These are phyloP conservation scores for Pythium rhizo-oryzae DNA, from an alignment of 352 stramenopile species.

Conservation along the genomic window DNA sequence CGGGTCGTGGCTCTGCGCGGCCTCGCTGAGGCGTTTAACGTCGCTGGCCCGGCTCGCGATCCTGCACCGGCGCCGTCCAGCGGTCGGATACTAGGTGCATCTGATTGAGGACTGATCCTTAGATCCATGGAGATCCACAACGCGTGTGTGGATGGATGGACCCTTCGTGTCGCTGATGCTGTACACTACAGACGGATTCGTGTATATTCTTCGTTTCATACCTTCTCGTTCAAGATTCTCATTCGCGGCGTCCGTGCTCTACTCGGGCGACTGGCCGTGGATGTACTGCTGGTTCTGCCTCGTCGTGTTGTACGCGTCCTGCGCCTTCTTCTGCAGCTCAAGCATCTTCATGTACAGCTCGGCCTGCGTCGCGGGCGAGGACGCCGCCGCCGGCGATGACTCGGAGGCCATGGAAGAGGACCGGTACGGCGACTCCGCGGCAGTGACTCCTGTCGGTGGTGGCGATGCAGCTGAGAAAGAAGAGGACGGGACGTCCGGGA, in stretches of 20 bases:
- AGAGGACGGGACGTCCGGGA: neutral
- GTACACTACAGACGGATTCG: too few relatives aligned
- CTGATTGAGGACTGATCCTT: too few relatives aligned
- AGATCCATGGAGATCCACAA: too few relatives aligned
- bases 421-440: neutral
- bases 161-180: too few relatives aligned
- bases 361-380: slow-evolving; percentile 1
- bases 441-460: neutral
- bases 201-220: too few relatives aligned
- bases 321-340: slow-evolving; percentile 51
- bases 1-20: too few relatives aligned
- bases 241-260: neutral
- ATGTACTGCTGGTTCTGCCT: slow-evolving; percentile 55
- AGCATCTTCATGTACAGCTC: slow-evolving; percentile 41
- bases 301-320: slow-evolving; percentile 52
- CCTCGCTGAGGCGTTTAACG: too few relatives aligned
- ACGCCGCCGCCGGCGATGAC: neutral
- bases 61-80: too few relatives aligned
- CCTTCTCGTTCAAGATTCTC: too few relatives aligned
- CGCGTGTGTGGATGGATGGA: too few relatives aligned
- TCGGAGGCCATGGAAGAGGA: neutral
- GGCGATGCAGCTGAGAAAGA: neutral
- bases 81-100: too few relatives aligned
- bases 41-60: too few relatives aligned
- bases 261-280: neutral